Conservation (phyloP, 192 early-diverging fungal genomes). For the Backusella macrospora region DNA sequence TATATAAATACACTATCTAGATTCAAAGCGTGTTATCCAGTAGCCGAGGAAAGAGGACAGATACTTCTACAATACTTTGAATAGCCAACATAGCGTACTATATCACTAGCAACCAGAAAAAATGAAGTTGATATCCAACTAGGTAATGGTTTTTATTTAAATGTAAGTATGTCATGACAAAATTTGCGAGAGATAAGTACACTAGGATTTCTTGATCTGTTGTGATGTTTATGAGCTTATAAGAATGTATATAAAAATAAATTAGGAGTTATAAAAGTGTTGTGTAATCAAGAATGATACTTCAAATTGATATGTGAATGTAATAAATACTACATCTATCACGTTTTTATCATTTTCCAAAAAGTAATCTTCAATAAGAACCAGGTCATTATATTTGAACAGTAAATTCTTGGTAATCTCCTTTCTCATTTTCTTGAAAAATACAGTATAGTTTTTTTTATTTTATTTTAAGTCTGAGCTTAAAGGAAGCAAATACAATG, state of each 20-base stretch:
- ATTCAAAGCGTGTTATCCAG: too few species aligned
- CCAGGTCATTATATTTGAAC: not conserved
- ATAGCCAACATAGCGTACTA: not conserved
- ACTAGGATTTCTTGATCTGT: not conserved
- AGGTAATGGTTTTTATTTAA: not conserved
- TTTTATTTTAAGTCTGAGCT: not conserved
- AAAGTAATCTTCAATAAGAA: not conserved
- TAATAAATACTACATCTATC: too few species aligned
- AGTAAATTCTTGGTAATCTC: not conserved
- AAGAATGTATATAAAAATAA: too few species aligned
- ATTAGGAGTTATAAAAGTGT: too few species aligned
- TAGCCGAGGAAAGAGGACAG: too few species aligned
- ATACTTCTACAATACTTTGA: too few species aligned
- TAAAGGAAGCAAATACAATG: slow-evolving; percentile 9
- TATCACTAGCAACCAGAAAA: not conserved
- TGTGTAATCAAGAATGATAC: too few species aligned
- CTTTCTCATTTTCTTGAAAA: too few species aligned
- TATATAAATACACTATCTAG: too few species aligned
- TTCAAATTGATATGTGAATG: too few species aligned
- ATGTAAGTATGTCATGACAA: not conserved
- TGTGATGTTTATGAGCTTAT: too few species aligned
- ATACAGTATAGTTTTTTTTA: too few species aligned
- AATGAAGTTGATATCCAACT: not conserved
- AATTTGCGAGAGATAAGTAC: not conserved
- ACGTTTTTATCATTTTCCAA: not conserved